Evolutionary conservation across 129 eudicot species (phyloP).

Genomic region (Flaveria trinervia): DNA sequence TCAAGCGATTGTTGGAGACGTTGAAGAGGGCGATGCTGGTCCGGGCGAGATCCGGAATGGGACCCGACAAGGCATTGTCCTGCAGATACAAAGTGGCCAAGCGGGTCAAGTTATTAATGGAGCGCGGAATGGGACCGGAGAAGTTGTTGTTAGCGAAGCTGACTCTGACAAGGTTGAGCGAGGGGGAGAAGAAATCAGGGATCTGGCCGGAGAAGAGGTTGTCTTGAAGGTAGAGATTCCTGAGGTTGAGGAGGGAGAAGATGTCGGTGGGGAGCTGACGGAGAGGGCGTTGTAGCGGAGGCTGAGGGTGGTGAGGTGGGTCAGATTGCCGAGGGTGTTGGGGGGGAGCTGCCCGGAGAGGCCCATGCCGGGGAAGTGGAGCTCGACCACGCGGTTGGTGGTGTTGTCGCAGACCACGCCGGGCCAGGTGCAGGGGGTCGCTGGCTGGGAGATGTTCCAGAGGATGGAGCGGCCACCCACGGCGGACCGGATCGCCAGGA

Average conservation of each 20-base stretch:
- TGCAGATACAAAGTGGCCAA: constrained; percentile 66
- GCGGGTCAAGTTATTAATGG: constrained; percentile 51
- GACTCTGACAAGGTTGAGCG: constrained; percentile 52
- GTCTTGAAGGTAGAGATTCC: constrained; percentile 64
- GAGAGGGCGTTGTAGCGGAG: constrained; percentile 78
- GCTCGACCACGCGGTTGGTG: constrained; percentile 58
- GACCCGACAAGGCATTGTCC: constrained; percentile 51
- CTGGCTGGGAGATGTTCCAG: constrained; percentile 67
- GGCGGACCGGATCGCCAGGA: constrained; percentile 62
- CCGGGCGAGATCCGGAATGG: constrained; percentile 57
- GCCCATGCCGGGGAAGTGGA: constrained; percentile 76
- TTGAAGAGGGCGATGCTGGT: constrained; percentile 54
- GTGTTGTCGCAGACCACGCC: constrained; percentile 61
- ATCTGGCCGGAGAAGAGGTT: constrained; percentile 63
- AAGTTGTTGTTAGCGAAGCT: constrained; percentile 62
- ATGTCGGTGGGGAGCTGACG: constrained; percentile 55
- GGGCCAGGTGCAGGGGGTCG: constrained; percentile 68
- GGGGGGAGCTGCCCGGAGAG: constrained; percentile 71
- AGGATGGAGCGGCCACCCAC: constrained; percentile 71
- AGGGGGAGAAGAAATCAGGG: constrained; percentile 45
- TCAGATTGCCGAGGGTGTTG: constrained; percentile 51
- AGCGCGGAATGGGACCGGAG: constrained; percentile 50
- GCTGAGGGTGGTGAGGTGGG: constrained; percentile 56
- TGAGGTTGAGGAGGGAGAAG: constrained; percentile 42
- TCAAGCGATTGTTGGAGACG: constrained; percentile 61